Percentiles rank a stretch among this genome's conserved stretches.
Conservation (phyloP, 768 basidiomycete species). For the Rhodotorula taiwanensis region DNA sequence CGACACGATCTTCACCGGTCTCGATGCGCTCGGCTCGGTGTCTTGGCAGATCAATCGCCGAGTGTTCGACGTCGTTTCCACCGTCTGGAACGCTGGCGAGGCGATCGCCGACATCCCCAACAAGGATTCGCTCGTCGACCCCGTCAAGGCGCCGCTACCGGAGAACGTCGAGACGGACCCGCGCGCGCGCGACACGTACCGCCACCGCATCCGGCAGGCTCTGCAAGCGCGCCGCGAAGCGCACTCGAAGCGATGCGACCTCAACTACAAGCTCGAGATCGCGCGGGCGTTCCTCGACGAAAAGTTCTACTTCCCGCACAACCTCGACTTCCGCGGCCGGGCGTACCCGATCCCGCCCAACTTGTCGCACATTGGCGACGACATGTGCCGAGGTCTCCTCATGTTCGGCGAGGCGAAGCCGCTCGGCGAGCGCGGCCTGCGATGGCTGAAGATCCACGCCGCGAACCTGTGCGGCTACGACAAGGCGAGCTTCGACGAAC, state of each 20-base stretch:
- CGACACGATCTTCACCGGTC: conserved; percentile 75
- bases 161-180: conserved; percentile 48
- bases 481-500: conserved; percentile 88
- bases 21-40: conserved; percentile 82
- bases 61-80: conserved; percentile 64
- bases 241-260: conserved; percentile 82
- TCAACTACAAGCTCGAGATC: conserved; percentile 96
- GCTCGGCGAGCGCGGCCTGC: conserved; percentile 73
- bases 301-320: conserved; percentile 85
- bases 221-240: conserved; percentile 46
- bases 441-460: conserved; percentile 92
- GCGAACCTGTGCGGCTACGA: conserved; percentile 90
- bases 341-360: conserved; percentile 96
- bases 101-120: conserved; percentile 79
- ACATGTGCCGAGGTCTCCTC: conserved; percentile 74
- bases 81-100: conserved; percentile 81
- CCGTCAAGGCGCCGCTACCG: conserved; percentile 57
- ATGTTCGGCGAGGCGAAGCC: conserved; percentile 71
- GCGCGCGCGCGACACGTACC: conserved; percentile 54
- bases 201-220: conserved; percentile 47
- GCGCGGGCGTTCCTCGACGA: conserved; percentile 87
- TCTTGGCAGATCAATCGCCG: conserved; percentile 81
- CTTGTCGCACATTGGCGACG: conserved; percentile 90
- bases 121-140: conserved; percentile 49
- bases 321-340: conserved; percentile 93